Percentiles rank a stretch among this genome's conserved stretches.
These are phyloP conservation scores for Xylariaceae sp. DNA, from an alignment of 2,329 filamentous ascomycete genomes.

Conservation along the genomic window DNA sequence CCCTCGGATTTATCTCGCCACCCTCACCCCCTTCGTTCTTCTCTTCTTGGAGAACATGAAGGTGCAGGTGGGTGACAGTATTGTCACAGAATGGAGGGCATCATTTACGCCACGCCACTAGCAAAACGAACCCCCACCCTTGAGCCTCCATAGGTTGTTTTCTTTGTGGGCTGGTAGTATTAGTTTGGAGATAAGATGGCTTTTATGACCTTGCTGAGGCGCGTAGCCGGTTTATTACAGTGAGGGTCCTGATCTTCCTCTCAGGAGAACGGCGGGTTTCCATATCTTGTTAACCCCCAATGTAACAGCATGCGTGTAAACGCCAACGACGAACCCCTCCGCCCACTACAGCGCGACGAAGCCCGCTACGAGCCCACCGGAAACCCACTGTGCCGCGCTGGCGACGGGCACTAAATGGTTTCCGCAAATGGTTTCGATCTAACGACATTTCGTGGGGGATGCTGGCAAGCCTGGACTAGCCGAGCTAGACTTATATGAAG, in stretches of 20 bases:
- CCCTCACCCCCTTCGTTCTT: not conserved
- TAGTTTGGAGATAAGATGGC: too few species aligned
- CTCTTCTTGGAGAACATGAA: not conserved
- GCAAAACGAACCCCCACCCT: not conserved
- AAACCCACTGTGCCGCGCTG: conserved; percentile 10
- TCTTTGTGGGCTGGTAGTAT: too few species aligned
- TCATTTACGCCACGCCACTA: not conserved
- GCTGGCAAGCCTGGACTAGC: not conserved
- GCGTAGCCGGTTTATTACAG: too few species aligned
- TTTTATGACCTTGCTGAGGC: too few species aligned
- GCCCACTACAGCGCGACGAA: too few species aligned
- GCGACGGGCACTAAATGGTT: conserved; percentile 21
- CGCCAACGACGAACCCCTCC: too few species aligned
- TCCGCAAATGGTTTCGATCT: too few species aligned
- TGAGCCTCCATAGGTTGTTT: too few species aligned
- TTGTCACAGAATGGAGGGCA: not conserved
- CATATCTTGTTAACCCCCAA: too few species aligned
- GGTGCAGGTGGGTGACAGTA: not conserved
- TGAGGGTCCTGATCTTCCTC: too few species aligned
- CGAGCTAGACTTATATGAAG: too few species aligned
- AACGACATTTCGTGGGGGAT: not conserved
- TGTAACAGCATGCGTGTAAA: not conserved
- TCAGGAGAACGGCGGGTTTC: too few species aligned
- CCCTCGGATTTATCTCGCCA: conserved; percentile 11
- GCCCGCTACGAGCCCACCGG: conserved; percentile 4